Evolutionary conservation across 2,329 filamentous ascomycete genomes (phyloP).

Genomic region (Diplodia intermedia): DNA sequence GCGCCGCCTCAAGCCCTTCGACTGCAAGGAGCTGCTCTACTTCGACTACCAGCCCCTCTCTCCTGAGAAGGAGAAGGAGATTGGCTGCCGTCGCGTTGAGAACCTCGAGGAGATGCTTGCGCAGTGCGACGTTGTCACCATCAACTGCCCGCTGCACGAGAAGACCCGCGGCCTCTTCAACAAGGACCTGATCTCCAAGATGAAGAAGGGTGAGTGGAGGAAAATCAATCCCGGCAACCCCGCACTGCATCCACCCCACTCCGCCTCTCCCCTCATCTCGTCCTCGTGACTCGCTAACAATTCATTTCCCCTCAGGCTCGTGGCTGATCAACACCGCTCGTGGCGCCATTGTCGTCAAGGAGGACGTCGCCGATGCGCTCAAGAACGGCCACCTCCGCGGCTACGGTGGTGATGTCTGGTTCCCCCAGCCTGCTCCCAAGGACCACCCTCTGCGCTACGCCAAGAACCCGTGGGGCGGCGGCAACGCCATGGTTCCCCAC

Average conservation of each 20-base stretch:
- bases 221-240: background rate
- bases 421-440: constrained; percentile 93
- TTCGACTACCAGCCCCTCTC: constrained; percentile 97
- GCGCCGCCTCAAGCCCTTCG: constrained; percentile 92
- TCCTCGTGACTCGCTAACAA: constrained; percentile 5
- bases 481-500: constrained; percentile 98
- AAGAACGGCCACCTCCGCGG: constrained; percentile 89
- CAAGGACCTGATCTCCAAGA: constrained; percentile 98
- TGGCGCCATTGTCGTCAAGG: constrained; percentile 98
- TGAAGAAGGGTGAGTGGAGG: constrained; percentile 80
- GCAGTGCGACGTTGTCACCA: constrained; percentile 97
- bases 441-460: constrained; percentile 93
- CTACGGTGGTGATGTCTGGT: constrained; percentile 92
- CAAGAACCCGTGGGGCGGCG: constrained; percentile 93
- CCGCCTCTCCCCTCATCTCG: background rate
- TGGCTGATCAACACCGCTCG: constrained; percentile 99
- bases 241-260: constrained; percentile 5
- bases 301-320: constrained; percentile 62
- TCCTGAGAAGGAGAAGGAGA: constrained; percentile 89
- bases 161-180: constrained; percentile 97
- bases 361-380: constrained; percentile 94
- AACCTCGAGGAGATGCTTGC: constrained; percentile 89
- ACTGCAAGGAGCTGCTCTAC: constrained; percentile 99
- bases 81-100: constrained; percentile 89
- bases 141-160: constrained; percentile 99